phyloP scores from a whole-genome alignment of 306 rosid genomes.

The Dryas drummondii region DNA sequence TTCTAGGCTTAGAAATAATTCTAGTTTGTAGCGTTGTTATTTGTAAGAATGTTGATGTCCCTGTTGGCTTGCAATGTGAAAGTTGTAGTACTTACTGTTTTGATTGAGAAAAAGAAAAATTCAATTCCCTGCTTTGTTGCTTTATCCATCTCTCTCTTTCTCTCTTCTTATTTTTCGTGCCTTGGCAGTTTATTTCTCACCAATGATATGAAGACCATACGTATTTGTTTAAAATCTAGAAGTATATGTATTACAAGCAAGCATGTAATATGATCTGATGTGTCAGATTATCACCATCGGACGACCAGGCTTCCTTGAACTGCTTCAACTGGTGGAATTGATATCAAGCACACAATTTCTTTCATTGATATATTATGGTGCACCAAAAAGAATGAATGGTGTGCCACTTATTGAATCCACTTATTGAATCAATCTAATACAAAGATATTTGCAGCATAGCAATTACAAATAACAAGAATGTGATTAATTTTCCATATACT shows the following conservation, averaged over 20 bases:
- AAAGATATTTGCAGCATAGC: conserved; percentile 12
- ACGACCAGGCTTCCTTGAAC: too few species aligned
- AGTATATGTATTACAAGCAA: too few species aligned
- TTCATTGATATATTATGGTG: conserved; percentile 9
- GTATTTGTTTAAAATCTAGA: too few species aligned
- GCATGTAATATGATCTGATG: too few species aligned
- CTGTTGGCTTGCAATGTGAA: conserved; percentile 22
- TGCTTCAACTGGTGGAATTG: not conserved
- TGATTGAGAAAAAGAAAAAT: not conserved
- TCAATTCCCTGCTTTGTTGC: not conserved
- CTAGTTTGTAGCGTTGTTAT: conserved; percentile 21
- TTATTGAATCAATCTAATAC: conserved; percentile 6
- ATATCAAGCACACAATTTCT: not conserved
- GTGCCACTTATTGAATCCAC: conserved; percentile 1
- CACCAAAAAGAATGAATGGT: conserved; percentile 12
- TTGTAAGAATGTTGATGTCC: conserved; percentile 7
- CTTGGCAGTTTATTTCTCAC: too few species aligned
- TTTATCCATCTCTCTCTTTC: too few species aligned
- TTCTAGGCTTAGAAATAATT: conserved; percentile 34
- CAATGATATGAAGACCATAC: too few species aligned
- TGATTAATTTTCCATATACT: not conserved
- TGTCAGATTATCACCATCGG: too few species aligned
- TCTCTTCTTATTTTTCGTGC: not conserved
- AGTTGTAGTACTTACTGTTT: conserved; percentile 1
- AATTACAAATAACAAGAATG: conserved; percentile 6